A percentile compares a stretch with the other conserved stretches of the same genome.
phyloP scores from a whole-genome alignment of 805 yeast species.

The Lipomyces sp. region DNA sequence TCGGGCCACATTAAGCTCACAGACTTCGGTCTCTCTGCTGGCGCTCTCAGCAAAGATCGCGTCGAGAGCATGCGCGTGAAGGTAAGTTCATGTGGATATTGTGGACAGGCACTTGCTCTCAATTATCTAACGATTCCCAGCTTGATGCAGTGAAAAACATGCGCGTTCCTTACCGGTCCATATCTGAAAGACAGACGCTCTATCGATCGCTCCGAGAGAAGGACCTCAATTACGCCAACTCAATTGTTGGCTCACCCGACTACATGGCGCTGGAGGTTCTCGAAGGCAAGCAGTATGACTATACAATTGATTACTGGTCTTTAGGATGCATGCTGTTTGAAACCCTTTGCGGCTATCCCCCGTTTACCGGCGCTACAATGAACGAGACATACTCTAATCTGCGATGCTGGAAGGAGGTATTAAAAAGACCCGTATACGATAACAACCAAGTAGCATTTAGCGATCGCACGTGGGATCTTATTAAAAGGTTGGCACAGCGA shows the following conservation, averaged over 20 bases:
- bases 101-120: background rate
- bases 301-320: constrained; percentile 98
- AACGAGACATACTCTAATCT: constrained; percentile 93
- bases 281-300: constrained; percentile 89
- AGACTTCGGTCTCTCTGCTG: constrained; percentile 97
- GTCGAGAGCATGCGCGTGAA: constrained; percentile 86
- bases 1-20: constrained; percentile 78
- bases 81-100: constrained; percentile 37
- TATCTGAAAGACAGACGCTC: constrained; percentile 81
- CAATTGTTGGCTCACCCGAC: constrained; percentile 97
- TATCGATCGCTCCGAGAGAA: constrained; percentile 69
- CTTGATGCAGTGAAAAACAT: constrained; percentile 71
- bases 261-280: constrained; percentile 98
- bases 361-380: constrained; percentile 88
- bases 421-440: constrained; percentile 75
- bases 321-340: constrained; percentile 96
- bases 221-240: constrained; percentile 84
- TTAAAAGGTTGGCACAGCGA: constrained; percentile 45
- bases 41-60: constrained; percentile 86
- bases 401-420: constrained; percentile 85
- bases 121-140: constrained; percentile 32
- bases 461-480: constrained; percentile 92
- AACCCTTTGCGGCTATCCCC: constrained; percentile 94
- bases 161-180: constrained; percentile 56
- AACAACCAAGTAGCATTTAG: constrained; percentile 90